phyloP scores from a whole-genome alignment of 164 flowering plant species.

The Warburgia ugandensis region DNA sequence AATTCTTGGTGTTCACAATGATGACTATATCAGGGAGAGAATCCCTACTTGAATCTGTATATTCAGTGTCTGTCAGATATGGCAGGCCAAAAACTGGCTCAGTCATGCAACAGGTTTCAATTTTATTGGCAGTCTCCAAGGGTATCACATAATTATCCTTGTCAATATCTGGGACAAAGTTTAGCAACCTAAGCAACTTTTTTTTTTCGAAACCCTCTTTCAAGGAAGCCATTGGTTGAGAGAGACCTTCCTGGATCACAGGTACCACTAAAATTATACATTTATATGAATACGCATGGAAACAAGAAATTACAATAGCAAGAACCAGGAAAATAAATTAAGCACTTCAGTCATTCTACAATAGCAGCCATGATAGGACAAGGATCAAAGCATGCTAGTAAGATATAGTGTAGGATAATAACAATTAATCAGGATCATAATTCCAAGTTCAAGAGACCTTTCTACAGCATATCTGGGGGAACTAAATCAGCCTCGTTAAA shows the following conservation, averaged over 20 bases:
- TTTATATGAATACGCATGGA: not conserved
- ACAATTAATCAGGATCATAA: no score
- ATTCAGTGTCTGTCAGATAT: conserved; percentile 15
- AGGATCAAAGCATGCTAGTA: no score
- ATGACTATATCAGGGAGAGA: conserved; percentile 38
- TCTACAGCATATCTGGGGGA: no score
- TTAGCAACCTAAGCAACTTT: conserved; percentile 33
- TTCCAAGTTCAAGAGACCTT: no score
- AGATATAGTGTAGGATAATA: no score
- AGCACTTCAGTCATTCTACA: no score
- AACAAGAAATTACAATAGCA: no score
- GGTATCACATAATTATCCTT: conserved; percentile 10
- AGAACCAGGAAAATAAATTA: no score
- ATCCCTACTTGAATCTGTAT: conserved; percentile 13
- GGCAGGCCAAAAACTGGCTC: conserved; percentile 16
- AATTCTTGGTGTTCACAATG: conserved; percentile 66
- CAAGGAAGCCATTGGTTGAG: conserved; percentile 13
- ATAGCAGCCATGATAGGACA: no score
- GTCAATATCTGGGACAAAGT: conserved; percentile 31
- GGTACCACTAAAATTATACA: not conserved
- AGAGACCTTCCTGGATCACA: conserved; percentile 28
- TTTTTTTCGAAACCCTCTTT: conserved; percentile 16
- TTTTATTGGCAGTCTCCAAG: conserved; percentile 15
- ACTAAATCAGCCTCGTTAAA: no score
- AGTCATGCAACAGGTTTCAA: conserved; percentile 20